Evolutionary conservation across 2,329 filamentous ascomycete species (phyloP).

Genomic region (Trichophyton benhamiae): DNA sequence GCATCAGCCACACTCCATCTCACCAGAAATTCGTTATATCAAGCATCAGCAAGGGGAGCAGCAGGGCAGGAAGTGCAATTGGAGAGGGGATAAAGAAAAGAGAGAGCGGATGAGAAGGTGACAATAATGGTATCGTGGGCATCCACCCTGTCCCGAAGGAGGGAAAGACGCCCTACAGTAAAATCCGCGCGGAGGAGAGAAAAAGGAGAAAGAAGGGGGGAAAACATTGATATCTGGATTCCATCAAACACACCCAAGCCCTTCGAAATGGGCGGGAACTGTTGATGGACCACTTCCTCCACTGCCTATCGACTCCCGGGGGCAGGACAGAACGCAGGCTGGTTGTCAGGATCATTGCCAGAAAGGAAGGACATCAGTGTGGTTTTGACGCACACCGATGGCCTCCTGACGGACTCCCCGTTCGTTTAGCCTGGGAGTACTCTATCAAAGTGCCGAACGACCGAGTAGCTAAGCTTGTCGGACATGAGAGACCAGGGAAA

Average conservation of each 20-base stretch:
- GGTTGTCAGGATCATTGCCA: not conserved
- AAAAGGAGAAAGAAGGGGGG: not conserved
- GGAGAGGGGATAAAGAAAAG: no score
- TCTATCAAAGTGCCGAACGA: constrained; percentile 12
- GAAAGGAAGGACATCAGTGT: not conserved
- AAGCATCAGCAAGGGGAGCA: no score
- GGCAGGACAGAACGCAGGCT: not conserved
- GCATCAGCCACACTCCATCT: not conserved
- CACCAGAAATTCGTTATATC: not conserved
- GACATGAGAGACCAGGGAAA: constrained; percentile 7
- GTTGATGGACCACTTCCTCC: not conserved
- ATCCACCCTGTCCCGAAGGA: constrained; percentile 6
- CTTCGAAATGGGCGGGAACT: not conserved
- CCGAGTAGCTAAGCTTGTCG: constrained; percentile 8
- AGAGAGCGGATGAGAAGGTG: not conserved
- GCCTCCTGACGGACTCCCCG: not conserved
- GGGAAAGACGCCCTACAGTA: constrained; percentile 1
- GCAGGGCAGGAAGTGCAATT: no score
- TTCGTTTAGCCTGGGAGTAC: constrained; percentile 11
- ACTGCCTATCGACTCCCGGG: not conserved
- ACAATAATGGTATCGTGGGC: not conserved
- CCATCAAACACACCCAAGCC: not conserved
- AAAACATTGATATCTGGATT: not conserved
- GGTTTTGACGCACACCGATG: not conserved
- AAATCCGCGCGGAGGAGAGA: not conserved